A percentile compares a stretch with the other conserved stretches of the same genome.
Evolutionary conservation across 164 flowering plant species (phyloP).

Genomic region (Warburgia ugandensis): DNA sequence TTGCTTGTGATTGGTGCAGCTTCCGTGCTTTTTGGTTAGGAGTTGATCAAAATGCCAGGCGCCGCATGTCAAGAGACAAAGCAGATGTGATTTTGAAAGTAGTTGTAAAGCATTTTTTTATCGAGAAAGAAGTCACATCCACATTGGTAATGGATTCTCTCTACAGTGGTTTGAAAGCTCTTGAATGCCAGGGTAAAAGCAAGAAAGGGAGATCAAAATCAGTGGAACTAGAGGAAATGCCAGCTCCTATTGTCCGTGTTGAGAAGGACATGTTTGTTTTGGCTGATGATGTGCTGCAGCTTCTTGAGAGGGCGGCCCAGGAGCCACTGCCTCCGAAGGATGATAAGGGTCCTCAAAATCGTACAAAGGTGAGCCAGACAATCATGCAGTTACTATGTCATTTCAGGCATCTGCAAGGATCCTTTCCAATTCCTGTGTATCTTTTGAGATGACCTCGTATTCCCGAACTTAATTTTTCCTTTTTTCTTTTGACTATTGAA

Average conservation of each 20-base stretch:
- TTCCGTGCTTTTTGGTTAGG: slow-evolving; percentile 84
- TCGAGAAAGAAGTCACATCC: slow-evolving; percentile 96
- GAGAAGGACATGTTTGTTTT: slow-evolving; percentile 85
- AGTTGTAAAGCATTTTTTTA: slow-evolving; percentile 80
- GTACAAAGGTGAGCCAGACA: slow-evolving; percentile 57
- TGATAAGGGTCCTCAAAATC: slow-evolving; percentile 94
- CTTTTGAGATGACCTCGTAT: too few species aligned
- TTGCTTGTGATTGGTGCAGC: slow-evolving; percentile 38
- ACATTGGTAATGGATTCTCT: slow-evolving; percentile 97
- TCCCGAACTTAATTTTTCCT: too few species aligned
- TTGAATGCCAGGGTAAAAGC: slow-evolving; percentile 59
- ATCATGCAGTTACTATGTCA: background rate
- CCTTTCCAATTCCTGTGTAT: too few species aligned
- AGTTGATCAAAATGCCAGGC: slow-evolving; percentile 63
- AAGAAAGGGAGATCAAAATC: slow-evolving; percentile 34
- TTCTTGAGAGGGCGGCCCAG: slow-evolving; percentile 80
- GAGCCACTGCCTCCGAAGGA: slow-evolving; percentile 96
- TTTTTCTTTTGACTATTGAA: too few species aligned
- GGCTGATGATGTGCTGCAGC: slow-evolving; percentile 74
- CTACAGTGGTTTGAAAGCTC: slow-evolving; percentile 92
- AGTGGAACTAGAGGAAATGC: slow-evolving; percentile 53
- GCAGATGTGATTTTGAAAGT: slow-evolving; percentile 70
- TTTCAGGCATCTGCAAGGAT: background rate
- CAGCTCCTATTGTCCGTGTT: slow-evolving; percentile 64
- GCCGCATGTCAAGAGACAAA: slow-evolving; percentile 80